These are phyloP conservation scores for Schizothecium vesticola DNA, from an alignment of 495 filamentous ascomycete genomes.

Conservation along the genomic window DNA sequence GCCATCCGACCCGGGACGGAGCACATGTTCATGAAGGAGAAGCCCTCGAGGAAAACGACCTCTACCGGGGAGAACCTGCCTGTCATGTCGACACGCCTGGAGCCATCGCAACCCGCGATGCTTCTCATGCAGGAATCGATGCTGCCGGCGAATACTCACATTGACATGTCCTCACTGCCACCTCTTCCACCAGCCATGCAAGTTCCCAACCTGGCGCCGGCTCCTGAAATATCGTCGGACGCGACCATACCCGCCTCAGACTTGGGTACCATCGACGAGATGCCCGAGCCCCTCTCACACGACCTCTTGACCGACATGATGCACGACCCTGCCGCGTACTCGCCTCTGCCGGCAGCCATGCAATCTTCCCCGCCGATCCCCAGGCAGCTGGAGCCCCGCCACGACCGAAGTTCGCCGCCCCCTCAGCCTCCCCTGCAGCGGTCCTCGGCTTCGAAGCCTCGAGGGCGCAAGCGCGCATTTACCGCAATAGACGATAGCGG, in stretches of 20 bases:
- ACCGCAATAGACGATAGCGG: slow-evolving; percentile 85
- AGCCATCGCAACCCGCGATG: slow-evolving; percentile 31
- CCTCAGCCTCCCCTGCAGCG: slow-evolving; percentile 54
- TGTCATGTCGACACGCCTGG: slow-evolving; percentile 43
- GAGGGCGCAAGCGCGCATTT: slow-evolving; percentile 65
- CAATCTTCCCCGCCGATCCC: slow-evolving; percentile 87
- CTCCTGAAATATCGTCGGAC: slow-evolving; percentile 76
- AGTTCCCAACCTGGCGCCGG: slow-evolving; percentile 12
- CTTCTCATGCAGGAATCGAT: slow-evolving; percentile 22
- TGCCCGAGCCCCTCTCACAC: slow-evolving; percentile 38
- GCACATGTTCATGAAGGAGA: slow-evolving; percentile 81
- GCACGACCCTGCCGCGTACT: slow-evolving; percentile 51
- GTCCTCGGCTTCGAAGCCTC: slow-evolving; percentile 51
- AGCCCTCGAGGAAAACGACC: slow-evolving; percentile 51
- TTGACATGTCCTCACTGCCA: slow-evolving; percentile 30
- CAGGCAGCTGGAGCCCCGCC: slow-evolving; percentile 52
- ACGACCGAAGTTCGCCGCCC: slow-evolving; percentile 65
- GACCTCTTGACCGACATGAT: slow-evolving; percentile 43
- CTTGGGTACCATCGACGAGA: slow-evolving; percentile 59
- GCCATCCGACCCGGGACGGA: slow-evolving; percentile 84
- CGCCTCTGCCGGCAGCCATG: slow-evolving; percentile 51
- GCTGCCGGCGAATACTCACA: slow-evolving; percentile 25
- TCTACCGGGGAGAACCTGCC: slow-evolving; percentile 41
- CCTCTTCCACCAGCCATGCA: slow-evolving; percentile 28
- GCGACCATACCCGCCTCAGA: slow-evolving; percentile 91